Evolutionary conservation across 306 rosid species (phyloP), one percentile per base, ranked within the genome.

Genomic region (Abrus precatorius): DNA sequence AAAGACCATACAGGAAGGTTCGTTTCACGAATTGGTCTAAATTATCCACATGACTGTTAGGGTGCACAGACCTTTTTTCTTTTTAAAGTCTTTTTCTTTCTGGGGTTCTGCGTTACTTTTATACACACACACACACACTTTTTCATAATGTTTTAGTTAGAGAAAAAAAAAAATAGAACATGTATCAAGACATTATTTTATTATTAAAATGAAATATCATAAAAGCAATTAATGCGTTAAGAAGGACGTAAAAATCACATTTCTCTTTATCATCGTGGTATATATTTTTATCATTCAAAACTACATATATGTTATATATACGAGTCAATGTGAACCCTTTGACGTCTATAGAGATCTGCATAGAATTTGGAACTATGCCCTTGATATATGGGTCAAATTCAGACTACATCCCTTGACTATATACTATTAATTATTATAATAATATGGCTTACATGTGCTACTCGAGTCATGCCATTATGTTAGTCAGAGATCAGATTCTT

Each of bases 371-470:
- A 73, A 66, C 56, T 73, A 60, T 48, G 44, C 75, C 90, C 90
- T 80, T 76, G 72, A 80, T 82, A 82, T 64, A 86, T 79, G 89
- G 91, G 94, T 88, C 90, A 89, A 87, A 80, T 55, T 86, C 33
- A 80, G 80, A 85, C 56, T 71, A 44, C 34, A 64, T 72, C 61
- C 36, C 59, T 69, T 56, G 45, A 50, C 59, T 20, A 60, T 33
- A 57, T 63, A 49, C 34, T 74, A 53, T 41, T 44, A 64, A 38
- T 64, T 7, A 65, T 66, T 36, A 66, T 66, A 9, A 68, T 85
- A 27, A 33, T 60, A 62, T 59, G 20, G 52, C 40, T 72, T 38
- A 75, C 86, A 88, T 72, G 81, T 52, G 69, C 48, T 28, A 59
- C 83, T 47, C 56, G 79, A 69, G 63, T 70, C 80, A 79, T 62